Evolutionary conservation across 192 early-diverging fungal species (phyloP).

Genomic region (Coemansia furcata): DNA sequence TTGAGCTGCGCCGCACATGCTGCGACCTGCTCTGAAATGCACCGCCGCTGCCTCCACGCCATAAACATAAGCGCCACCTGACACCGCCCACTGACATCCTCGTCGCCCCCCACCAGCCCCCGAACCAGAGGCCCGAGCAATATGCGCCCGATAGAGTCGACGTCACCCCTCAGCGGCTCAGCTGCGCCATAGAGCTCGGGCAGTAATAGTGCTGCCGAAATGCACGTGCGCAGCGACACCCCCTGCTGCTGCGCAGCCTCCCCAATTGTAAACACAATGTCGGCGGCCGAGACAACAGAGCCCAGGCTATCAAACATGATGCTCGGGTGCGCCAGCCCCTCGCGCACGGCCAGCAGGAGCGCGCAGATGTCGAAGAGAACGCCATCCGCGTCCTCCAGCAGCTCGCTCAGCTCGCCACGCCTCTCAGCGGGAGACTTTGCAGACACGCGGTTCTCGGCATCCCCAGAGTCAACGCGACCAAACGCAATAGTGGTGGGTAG

Average conservation of each 20-base stretch:
- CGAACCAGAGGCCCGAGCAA: slow-evolving; percentile 5
- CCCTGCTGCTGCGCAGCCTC: neutral
- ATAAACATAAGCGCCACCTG: slow-evolving; percentile 22
- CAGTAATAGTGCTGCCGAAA: slow-evolving; percentile 25
- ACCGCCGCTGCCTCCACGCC: slow-evolving; percentile 21
- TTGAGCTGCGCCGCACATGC: slow-evolving; percentile 5
- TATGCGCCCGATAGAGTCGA: neutral
- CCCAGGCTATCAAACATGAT: slow-evolving; percentile 22
- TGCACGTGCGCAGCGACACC: slow-evolving; percentile 1
- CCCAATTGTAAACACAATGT: slow-evolving; percentile 5
- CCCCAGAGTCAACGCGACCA: neutral
- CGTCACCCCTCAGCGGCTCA: neutral
- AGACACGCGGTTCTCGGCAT: neutral
- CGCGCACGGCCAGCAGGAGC: slow-evolving; percentile 19
- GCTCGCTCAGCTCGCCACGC: neutral
- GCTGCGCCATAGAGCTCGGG: slow-evolving; percentile 3
- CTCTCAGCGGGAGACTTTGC: neutral
- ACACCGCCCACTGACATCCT: neutral
- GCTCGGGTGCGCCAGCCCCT: neutral
- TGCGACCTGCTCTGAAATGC: neutral
- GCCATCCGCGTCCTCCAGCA: slow-evolving; percentile 15
- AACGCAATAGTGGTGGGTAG: slow-evolving; percentile 15
- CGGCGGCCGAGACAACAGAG: slow-evolving; percentile 4
- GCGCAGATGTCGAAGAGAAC: slow-evolving; percentile 10
- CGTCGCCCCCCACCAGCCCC: neutral